These are phyloP conservation scores for Cryphonectria radicalis DNA, from an alignment of 2,329 filamentous ascomycete genomes.

Conservation along the genomic window DNA sequence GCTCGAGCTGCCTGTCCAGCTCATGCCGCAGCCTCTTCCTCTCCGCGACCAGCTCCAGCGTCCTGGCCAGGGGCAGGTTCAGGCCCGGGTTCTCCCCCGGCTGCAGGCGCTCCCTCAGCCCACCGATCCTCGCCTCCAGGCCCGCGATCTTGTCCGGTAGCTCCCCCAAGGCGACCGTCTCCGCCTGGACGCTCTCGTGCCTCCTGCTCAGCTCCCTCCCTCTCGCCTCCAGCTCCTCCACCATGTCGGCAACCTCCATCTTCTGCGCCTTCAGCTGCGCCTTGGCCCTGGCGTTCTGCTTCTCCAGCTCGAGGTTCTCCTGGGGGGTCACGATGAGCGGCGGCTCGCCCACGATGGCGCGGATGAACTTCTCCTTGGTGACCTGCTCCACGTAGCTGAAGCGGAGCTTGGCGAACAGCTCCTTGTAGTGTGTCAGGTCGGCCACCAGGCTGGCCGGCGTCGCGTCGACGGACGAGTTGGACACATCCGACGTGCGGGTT, in stretches of 20 bases:
- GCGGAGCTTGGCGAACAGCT: constrained; percentile 92
- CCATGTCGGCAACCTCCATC: constrained; percentile 73
- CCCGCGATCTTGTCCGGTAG: constrained; percentile 55
- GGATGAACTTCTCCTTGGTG: constrained; percentile 97
- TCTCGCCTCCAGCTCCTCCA: constrained; percentile 70
- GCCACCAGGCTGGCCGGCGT: constrained; percentile 79
- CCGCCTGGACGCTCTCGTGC: constrained; percentile 55
- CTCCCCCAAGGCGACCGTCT: constrained; percentile 53
- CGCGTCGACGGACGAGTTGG: constrained; percentile 65
- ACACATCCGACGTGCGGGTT: constrained; percentile 73
- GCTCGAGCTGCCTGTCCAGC: constrained; percentile 66
- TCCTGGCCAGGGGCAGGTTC: constrained; percentile 62
- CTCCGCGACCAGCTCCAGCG: constrained; percentile 55
- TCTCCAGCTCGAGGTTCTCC: constrained; percentile 81
- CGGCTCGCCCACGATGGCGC: constrained; percentile 87
- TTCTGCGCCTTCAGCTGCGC: constrained; percentile 79
- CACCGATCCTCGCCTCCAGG: constrained; percentile 53
- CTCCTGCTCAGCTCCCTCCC: constrained; percentile 61
- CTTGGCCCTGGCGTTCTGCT: constrained; percentile 71
- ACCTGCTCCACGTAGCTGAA: constrained; percentile 99
- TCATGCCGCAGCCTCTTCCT: constrained; percentile 57
- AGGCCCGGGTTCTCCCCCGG: constrained; percentile 48
- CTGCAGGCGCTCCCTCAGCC: constrained; percentile 49
- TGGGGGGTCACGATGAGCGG: constrained; percentile 80
- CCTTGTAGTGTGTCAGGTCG: constrained; percentile 88